Base-by-base conservation (phyloP, 768 basidiomycete species). In the Suillus occidentalis region DNA sequence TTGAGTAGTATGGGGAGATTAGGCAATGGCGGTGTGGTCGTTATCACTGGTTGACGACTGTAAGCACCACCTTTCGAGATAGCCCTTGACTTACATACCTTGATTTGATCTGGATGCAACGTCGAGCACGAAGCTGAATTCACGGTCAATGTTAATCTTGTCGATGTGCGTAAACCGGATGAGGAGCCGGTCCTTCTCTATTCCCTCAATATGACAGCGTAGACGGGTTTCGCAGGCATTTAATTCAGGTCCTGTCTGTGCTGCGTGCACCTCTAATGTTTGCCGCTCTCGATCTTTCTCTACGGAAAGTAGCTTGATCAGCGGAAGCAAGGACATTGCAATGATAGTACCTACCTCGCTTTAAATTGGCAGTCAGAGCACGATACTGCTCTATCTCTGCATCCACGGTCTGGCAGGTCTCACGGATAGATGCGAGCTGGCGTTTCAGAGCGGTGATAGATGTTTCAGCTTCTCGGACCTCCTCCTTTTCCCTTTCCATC, bases 41-140 rank as follows among this genome's bases (percentile, higher is more conserved):
- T 92, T n/a, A 92, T 84, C 1, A 95, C 95, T 96, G 70, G 31
- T 37, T 14, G 40, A 42, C 58, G 40, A 14, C 9, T 28, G 20
- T 28, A 18, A 8, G 34, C 9, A 34, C n/a, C 2, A 22, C 28
- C 42, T 43, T 34, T 13, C 42, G 16, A 42, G 47, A 22, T 6
- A 63, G 43, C 40, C 7, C 40, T 40, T 40, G 1, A 28, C 16
- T 20, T 55, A 69, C 83, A 42, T 53, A 94, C 94, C 91, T 81
- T 85, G 85, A 70, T 91, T 94, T 3, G 78, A 77, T 31, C 80
- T 76, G 28, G 77, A 77, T 3, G 89, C 86, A 22, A 92, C 80
- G 71, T 96, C 92, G n/a, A 95, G 74, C 0, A 94, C 87, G 64
- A 95, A 80, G 64, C 83, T 87, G 64, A 88, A 92, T 68, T 93